Conservation (phyloP, 2,329 filamentous ascomycete species). For the Escovopsis sp. region DNA sequence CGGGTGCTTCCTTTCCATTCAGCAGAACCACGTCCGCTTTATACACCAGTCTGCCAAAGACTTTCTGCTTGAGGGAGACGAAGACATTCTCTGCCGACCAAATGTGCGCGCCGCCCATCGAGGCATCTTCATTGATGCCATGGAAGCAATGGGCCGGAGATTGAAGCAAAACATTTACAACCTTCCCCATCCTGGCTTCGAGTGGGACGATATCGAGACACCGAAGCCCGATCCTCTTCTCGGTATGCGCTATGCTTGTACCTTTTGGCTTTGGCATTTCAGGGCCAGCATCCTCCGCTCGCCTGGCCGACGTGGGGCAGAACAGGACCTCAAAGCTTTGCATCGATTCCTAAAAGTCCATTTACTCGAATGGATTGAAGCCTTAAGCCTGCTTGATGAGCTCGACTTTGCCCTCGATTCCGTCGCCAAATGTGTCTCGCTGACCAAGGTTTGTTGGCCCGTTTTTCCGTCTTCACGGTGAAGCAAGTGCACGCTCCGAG, state of each 20-base stretch:
- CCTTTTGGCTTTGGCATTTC: slow-evolving; percentile 10
- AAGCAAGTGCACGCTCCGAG: no score
- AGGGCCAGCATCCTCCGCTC: not conserved
- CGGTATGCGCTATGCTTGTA: slow-evolving; percentile 6
- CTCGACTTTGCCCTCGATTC: not conserved
- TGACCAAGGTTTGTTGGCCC: not conserved
- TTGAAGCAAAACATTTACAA: slow-evolving; percentile 22
- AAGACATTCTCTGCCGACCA: slow-evolving; percentile 13
- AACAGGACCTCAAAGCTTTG: no score
- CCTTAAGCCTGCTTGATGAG: not conserved
- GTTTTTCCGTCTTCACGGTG: no score
- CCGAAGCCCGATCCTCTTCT: slow-evolving; percentile 9
- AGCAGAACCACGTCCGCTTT: slow-evolving; percentile 16
- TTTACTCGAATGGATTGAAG: slow-evolving; percentile 1
- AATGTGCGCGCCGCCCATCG: slow-evolving; percentile 13
- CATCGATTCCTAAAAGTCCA: not conserved
- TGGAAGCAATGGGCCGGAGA: slow-evolving; percentile 13
- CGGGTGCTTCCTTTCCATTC: slow-evolving; percentile 23
- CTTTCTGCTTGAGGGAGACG: slow-evolving; percentile 19
- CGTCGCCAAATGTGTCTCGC: not conserved
- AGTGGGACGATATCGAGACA: slow-evolving; percentile 2
- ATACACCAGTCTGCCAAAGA: slow-evolving; percentile 30
- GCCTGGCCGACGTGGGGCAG: no score
- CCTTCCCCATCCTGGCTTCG: slow-evolving; percentile 8
- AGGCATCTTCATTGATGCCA: slow-evolving; percentile 18